phyloP scores from a whole-genome alignment of 768 basidiomycete species.

The Coprinopsis marcescibilis region DNA sequence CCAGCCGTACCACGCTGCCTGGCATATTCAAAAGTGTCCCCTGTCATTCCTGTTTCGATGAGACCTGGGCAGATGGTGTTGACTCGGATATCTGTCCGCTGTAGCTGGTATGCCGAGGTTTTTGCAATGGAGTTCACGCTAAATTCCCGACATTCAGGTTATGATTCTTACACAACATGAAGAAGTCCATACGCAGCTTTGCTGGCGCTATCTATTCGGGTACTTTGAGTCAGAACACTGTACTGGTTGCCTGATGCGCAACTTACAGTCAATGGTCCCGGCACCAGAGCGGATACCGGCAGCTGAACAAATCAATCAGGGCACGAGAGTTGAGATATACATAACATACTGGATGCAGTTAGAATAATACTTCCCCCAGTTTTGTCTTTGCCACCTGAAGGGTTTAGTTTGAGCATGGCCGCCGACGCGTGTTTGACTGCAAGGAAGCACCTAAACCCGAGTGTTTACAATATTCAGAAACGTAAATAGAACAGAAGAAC shows the following conservation, averaged over 20 bases:
- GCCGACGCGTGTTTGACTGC: conserved; percentile 82
- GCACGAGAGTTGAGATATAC: background rate
- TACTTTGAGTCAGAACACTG: background rate
- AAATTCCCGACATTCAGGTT: background rate
- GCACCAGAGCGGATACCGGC: conserved; percentile 82
- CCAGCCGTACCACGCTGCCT: conserved; percentile 63
- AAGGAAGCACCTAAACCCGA: conserved; percentile 64
- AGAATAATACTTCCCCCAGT: conserved; percentile 81
- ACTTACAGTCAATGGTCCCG: conserved; percentile 75
- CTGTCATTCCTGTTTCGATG: conserved; percentile 93
- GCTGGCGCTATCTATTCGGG: conserved; percentile 70
- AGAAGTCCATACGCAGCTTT: conserved; percentile 74
- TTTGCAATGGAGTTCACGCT: conserved; percentile 89
- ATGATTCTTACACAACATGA: background rate
- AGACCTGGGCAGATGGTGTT: conserved; percentile 89
- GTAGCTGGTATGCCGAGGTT: conserved; percentile 73
- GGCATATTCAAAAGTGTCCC: conserved; percentile 68
- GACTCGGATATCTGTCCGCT: conserved; percentile 79
- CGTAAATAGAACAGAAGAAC: background rate
- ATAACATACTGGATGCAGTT: conserved; percentile 69
- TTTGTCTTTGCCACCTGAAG: conserved; percentile 60
- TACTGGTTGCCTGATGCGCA: background rate
- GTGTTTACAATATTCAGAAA: background rate
- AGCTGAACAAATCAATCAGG: conserved; percentile 36
- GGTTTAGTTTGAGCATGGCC: conserved; percentile 70